Evolutionary conservation across 495 filamentous ascomycete species (phyloP).

Genomic region (Lasiosphaeria hispida): DNA sequence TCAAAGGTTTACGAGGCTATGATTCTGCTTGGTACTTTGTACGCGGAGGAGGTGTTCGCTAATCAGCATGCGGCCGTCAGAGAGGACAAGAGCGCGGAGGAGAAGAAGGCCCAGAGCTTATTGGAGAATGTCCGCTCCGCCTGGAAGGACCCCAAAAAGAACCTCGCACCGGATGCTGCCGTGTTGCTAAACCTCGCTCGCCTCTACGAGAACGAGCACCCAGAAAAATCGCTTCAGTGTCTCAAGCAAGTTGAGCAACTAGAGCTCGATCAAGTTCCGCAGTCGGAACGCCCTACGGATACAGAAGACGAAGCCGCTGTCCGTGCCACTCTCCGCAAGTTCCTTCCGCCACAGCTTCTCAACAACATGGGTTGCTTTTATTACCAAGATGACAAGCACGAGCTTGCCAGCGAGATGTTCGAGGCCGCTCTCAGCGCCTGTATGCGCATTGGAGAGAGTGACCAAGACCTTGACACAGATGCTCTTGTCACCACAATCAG

Average conservation of each 20-base stretch:
- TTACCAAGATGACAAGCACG: slow-evolving; percentile 79
- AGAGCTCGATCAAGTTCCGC: slow-evolving; percentile 69
- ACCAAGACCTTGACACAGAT: slow-evolving; percentile 73
- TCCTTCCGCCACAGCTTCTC: slow-evolving; percentile 82
- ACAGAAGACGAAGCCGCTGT: slow-evolving; percentile 57
- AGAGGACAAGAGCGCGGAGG: slow-evolving; percentile 81
- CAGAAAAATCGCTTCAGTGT: slow-evolving; percentile 89
- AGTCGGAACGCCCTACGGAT: slow-evolving; percentile 65
- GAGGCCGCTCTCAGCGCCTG: slow-evolving; percentile 86
- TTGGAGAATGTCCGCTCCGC: slow-evolving; percentile 80
- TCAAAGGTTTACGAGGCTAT: slow-evolving; percentile 86
- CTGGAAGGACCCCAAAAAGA: slow-evolving; percentile 87
- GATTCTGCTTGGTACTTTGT: slow-evolving; percentile 81
- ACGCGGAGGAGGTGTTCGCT: slow-evolving; percentile 89
- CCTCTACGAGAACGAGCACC: slow-evolving; percentile 79
- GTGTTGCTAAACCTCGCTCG: slow-evolving; percentile 91
- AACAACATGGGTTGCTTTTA: slow-evolving; percentile 98
- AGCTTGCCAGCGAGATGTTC: slow-evolving; percentile 79
- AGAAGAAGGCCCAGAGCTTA: slow-evolving; percentile 76
- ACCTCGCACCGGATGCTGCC: slow-evolving; percentile 71
- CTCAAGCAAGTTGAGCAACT: slow-evolving; percentile 85
- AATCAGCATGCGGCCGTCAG: slow-evolving; percentile 67
- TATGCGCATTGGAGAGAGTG: slow-evolving; percentile 66
- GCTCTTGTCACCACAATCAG: slow-evolving; percentile 89
- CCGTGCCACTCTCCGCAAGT: slow-evolving; percentile 61